phyloP scores from a whole-genome alignment of 179 eudicot genomes.

The Patellifolia procumbens region DNA sequence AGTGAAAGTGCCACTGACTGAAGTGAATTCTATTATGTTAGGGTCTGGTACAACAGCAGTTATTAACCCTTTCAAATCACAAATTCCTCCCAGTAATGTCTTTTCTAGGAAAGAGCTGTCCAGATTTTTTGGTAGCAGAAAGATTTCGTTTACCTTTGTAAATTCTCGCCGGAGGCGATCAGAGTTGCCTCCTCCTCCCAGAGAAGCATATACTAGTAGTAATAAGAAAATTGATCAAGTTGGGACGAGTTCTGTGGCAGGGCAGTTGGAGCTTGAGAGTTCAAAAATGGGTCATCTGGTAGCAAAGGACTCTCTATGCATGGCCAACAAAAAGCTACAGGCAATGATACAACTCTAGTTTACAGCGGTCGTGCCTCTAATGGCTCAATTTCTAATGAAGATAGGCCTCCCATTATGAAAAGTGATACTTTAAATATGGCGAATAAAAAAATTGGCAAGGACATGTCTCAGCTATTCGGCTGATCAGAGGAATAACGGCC shows the following conservation, averaged over 20 bases:
- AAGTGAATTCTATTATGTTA: slow-evolving; percentile 9
- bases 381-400: slow-evolving; percentile 32
- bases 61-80: slow-evolving; percentile 68
- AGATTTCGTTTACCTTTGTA: slow-evolving; percentile 48
- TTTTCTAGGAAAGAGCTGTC: slow-evolving; percentile 83
- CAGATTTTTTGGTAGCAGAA: slow-evolving; percentile 53
- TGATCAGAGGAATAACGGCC: slow-evolving; percentile 37
- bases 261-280: slow-evolving; percentile 25
- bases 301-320: slow-evolving; percentile 29
- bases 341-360: slow-evolving; percentile 33
- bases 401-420: slow-evolving; percentile 16
- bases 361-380: slow-evolving; percentile 27
- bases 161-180: slow-evolving; percentile 41
- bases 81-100: slow-evolving; percentile 68
- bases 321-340: slow-evolving; percentile 24
- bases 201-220: slow-evolving; percentile 32
- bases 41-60: slow-evolving; percentile 21
- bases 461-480: slow-evolving; percentile 25
- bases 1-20: slow-evolving; percentile 20
- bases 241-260: slow-evolving; percentile 26
- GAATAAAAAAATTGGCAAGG: slow-evolving; percentile 27
- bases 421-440: slow-evolving; percentile 30
- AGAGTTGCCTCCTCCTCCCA: slow-evolving; percentile 33
- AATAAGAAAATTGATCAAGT: slow-evolving; percentile 31
- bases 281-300: slow-evolving; percentile 47